phyloP scores from a whole-genome alignment of 331 rosid species.

The Ulmus americana region DNA sequence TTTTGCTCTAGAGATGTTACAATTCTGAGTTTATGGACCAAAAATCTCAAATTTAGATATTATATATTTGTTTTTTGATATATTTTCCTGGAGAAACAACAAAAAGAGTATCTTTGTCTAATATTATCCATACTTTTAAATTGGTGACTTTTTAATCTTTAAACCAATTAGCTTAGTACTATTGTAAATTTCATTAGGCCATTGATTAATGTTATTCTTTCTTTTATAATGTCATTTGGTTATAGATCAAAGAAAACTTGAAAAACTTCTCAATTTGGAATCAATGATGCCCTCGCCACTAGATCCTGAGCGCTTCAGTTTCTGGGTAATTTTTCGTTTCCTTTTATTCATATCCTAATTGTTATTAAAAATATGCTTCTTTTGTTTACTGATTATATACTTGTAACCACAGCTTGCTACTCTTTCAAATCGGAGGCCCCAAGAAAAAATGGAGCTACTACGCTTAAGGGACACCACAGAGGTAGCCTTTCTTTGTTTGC shows the following conservation, averaged over 20 bases:
- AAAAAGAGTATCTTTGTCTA: too few species aligned
- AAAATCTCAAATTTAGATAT: neutral
- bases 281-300: conserved; percentile 63
- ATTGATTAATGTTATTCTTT: conserved; percentile 9
- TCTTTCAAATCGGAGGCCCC: conserved; percentile 67
- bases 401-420: conserved; percentile 59
- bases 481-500: conserved; percentile 34
- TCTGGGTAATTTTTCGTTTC: conserved; percentile 54
- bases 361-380: neutral
- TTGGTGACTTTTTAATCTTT: too few species aligned
- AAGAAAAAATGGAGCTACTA: conserved; percentile 76
- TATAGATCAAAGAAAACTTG: conserved; percentile 75
- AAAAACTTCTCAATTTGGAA: conserved; percentile 63
- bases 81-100: neutral
- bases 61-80: neutral
- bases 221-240: conserved; percentile 14
- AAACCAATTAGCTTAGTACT: too few species aligned
- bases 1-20: too few species aligned
- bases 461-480: conserved; percentile 66
- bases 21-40: neutral
- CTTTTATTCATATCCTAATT: neutral
- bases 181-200: neutral
- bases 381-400: conserved; percentile 8
- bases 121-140: too few species aligned
- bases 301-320: conserved; percentile 92